A percentile compares a stretch with the other conserved stretches of the same genome.
Conservation (phyloP, 441 rosid genomes). For the Gossypium lobatum region DNA sequence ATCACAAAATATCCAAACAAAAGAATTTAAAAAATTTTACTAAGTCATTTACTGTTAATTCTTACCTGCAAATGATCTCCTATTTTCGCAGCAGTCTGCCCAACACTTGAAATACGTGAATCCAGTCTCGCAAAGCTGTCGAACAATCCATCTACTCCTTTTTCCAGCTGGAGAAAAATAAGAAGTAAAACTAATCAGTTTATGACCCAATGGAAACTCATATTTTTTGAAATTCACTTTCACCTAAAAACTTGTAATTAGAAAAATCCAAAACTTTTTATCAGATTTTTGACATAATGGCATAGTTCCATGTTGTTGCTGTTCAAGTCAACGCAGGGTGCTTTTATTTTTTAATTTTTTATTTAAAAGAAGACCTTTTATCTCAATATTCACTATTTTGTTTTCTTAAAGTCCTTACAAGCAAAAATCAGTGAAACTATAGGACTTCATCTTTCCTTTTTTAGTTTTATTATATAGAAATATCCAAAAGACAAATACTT, state of each 20-base stretch:
- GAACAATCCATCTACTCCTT: constrained; percentile 94
- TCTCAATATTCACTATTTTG: background rate
- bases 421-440: background rate
- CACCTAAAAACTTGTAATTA: constrained; percentile 11
- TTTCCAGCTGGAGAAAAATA: constrained; percentile 61
- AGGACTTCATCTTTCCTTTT: background rate
- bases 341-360: no score
- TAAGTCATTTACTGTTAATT: background rate
- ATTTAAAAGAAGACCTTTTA: background rate
- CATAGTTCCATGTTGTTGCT: background rate
- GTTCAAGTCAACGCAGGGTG: background rate
- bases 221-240: background rate
- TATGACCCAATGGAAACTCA: background rate
- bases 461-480: background rate
- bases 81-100: constrained; percentile 99
- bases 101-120: constrained; percentile 97
- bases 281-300: background rate
- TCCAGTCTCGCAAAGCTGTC: constrained; percentile 98
- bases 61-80: constrained; percentile 98
- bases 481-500: background rate
- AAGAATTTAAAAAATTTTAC: no score
- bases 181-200: background rate
- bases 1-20: no score
- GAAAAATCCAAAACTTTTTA: background rate
- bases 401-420: background rate